Base-by-base conservation (phyloP, 1,284 basidiomycete species). In the Xerocomus nothofagi region DNA sequence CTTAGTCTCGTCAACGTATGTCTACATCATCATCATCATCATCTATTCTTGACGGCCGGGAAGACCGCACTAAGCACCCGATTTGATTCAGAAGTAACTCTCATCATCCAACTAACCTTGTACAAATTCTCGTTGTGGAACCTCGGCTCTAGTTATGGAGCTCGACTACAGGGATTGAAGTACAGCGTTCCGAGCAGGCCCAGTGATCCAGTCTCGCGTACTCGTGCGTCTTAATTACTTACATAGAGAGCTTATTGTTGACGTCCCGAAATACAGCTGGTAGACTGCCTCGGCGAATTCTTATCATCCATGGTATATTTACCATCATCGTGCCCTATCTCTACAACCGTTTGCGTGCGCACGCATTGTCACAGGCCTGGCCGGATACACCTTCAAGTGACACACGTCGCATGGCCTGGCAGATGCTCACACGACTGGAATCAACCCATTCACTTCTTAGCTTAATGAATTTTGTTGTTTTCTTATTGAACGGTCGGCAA, bases 51-150 rank as follows among this genome's bases (percentile, higher is more conserved):
- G 51, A 59, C 50, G 52, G 55, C 36, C 26, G 14, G 31, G 50
- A 49, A 91, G 84, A 73, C 81, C 27, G 73, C 81, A n/a, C 73
- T 84, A 45, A 83, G 77, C 61, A 63, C 80, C 17, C 81, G 79
- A 47, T 80, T 90, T 56, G 87, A 93, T 62, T 89, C 91, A 1
- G 96, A 99, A 69, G 70, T 98, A 8, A 71, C 76, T 10, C 75
- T 98, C 8, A 58, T 92, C 44, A 80, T 97, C 41, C 86, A 88
- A 63, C 70, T 94, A 0, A 73, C 80, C 2, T 75, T 98, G 8
- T 94, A 95, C 72, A 91, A 89, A 61, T 79, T 91, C 57, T 91
- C 91, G 3, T 74, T 96, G 17, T 93, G 88, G 85, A 81, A 89
- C 57, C 76, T 76, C 0, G 84, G 87, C 6, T 84, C 91, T 15